These are phyloP conservation scores for Lentinula sp. DNA, from an alignment of 768 basidiomycete species.

Conservation along the genomic window DNA sequence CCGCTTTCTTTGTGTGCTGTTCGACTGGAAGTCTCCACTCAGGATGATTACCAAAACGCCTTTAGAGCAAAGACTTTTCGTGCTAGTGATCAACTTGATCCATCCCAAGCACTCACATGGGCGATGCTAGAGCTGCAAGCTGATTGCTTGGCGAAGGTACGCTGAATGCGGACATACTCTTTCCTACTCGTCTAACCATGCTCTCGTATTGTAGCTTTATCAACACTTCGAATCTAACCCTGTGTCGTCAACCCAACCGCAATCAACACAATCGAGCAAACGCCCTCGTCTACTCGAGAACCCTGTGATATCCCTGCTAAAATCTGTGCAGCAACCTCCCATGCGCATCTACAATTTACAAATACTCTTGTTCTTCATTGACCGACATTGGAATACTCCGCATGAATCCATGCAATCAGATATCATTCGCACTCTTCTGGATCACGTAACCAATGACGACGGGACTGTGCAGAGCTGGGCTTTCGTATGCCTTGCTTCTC, in stretches of 20 bases:
- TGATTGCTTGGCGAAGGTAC: constrained; percentile 67
- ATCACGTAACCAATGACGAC: constrained; percentile 63
- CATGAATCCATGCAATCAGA: constrained; percentile 52
- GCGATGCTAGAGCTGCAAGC: constrained; percentile 73
- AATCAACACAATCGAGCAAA: constrained; percentile 34
- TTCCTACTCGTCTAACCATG: background rate
- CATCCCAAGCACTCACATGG: constrained; percentile 72
- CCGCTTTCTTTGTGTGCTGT: constrained; percentile 60
- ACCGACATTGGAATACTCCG: constrained; percentile 66
- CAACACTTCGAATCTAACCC: constrained; percentile 53
- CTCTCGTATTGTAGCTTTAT: constrained; percentile 42
- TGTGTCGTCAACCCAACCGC: constrained; percentile 17
- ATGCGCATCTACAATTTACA: constrained; percentile 56
- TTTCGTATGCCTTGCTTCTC: constrained; percentile 72
- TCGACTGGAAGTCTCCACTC: constrained; percentile 38
- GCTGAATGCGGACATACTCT: constrained; percentile 10
- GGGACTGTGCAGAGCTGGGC: constrained; percentile 73
- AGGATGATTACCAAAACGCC: constrained; percentile 23
- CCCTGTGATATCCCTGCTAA: constrained; percentile 52
- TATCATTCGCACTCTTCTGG: constrained; percentile 49
- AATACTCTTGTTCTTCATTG: constrained; percentile 78
- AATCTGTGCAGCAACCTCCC: constrained; percentile 22
- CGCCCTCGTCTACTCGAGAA: constrained; percentile 45
- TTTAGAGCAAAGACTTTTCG: constrained; percentile 66
- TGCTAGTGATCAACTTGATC: constrained; percentile 68